Percentiles rank a stretch among this genome's conserved stretches.
These are phyloP conservation scores for Pulveroboletus ravenelii DNA, from an alignment of 768 basidiomycete species.

Conservation along the genomic window DNA sequence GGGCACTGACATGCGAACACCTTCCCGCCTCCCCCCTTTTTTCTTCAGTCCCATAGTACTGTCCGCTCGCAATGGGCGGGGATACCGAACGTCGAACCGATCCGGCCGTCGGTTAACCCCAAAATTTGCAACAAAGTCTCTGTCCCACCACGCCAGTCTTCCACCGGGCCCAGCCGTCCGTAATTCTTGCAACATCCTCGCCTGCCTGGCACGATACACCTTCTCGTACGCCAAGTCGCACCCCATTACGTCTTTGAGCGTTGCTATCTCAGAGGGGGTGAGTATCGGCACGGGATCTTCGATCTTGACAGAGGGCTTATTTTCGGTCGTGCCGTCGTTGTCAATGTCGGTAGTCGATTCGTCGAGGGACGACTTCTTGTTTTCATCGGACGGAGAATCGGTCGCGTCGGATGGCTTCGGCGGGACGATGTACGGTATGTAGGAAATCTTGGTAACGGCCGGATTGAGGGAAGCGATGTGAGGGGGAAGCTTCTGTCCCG, in stretches of 20 bases:
- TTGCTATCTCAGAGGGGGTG: conserved; percentile 28
- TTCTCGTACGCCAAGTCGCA: conserved; percentile 45
- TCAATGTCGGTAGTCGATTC: conserved; percentile 10
- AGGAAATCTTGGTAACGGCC: conserved; percentile 29
- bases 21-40: conserved; percentile 59
- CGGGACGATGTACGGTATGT: conserved; percentile 21
- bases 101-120: conserved; percentile 27
- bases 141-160: conserved; percentile 60
- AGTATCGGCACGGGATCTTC: conserved; percentile 28
- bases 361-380: conserved; percentile 19
- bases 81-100: conserved; percentile 54
- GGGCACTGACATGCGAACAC: conserved; percentile 68
- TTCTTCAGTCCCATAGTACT: conserved; percentile 35
- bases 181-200: conserved; percentile 49
- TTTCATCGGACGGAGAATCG: conserved; percentile 18
- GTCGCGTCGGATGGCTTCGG: conserved; percentile 16
- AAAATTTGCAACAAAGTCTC: conserved; percentile 38
- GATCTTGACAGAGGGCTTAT: conserved; percentile 10
- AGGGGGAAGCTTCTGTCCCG: conserved; percentile 30
- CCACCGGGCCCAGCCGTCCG: conserved; percentile 40
- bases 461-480: conserved; percentile 31
- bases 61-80: conserved; percentile 39
- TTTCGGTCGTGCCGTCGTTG: conserved; percentile 18
- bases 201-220: conserved; percentile 44
- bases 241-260: conserved; percentile 35